phyloP scores from a whole-genome alignment of 2,329 filamentous ascomycete species.

The Eurotiales sp. region DNA sequence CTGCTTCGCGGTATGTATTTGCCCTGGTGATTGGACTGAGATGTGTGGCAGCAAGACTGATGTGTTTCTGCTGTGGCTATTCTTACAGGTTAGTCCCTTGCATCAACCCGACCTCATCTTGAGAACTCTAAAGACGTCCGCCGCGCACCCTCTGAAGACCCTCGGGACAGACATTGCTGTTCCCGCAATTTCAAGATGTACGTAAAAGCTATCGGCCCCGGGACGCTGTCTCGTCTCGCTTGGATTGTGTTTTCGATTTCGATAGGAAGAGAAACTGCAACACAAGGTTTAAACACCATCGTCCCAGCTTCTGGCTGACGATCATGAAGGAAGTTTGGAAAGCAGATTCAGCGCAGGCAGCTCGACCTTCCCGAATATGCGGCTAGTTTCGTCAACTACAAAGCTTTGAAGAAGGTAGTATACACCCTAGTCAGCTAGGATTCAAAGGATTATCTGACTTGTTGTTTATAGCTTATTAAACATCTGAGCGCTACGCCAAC shows the following conservation, averaged over 20 bases:
- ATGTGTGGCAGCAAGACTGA: not conserved
- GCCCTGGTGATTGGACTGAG: not conserved
- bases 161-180: not conserved
- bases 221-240: not conserved
- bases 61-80: not conserved
- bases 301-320: conserved; percentile 9
- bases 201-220: conserved; percentile 2
- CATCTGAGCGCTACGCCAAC: conserved; percentile 90
- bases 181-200: conserved; percentile 10
- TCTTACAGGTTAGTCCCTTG: not conserved
- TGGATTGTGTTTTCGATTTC: not conserved
- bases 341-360: conserved; percentile 98
- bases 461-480: conserved; percentile 77
- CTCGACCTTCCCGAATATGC: conserved; percentile 99
- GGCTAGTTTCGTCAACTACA: conserved; percentile 98
- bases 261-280: not conserved
- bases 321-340: conserved; percentile 88
- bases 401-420: conserved; percentile 90
- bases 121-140: not conserved
- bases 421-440: not conserved
- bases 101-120: not conserved
- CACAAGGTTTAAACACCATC: no score
- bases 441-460: conserved; percentile 10
- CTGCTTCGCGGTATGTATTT: not conserved
- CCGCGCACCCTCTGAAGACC: not conserved